Percentiles rank a stretch among this genome's conserved stretches.
These are phyloP conservation scores for Neostapfia colusana DNA, from an alignment of 176 grass and related monocot species.

Conservation along the genomic window DNA sequence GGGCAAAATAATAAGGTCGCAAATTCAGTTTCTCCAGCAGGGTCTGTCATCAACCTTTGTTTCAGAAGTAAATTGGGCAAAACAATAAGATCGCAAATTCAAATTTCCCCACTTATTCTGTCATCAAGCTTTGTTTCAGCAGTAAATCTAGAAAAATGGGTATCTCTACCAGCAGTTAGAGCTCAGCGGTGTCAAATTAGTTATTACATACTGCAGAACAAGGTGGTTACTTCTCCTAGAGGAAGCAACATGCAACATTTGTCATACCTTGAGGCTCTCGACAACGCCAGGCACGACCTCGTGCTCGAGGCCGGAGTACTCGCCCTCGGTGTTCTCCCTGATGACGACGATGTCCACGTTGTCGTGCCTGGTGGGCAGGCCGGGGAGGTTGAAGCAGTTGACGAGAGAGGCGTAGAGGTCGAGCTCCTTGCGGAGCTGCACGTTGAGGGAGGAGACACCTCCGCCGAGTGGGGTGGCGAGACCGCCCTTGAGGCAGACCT, in stretches of 20 bases:
- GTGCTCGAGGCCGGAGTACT: constrained; percentile 93
- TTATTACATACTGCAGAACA: background rate
- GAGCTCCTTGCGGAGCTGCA: constrained; percentile 91
- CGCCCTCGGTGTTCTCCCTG: constrained; percentile 97
- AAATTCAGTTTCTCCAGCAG: background rate
- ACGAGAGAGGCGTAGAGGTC: constrained; percentile 96
- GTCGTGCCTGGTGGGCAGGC: constrained; percentile 81
- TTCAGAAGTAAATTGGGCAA: background rate
- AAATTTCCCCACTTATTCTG: background rate
- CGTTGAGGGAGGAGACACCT: constrained; percentile 86
- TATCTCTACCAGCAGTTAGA: background rate
- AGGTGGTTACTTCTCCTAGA: background rate
- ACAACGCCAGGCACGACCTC: constrained; percentile 97
- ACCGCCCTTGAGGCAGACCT: constrained; percentile 95
- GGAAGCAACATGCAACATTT: background rate
- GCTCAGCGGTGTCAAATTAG: background rate
- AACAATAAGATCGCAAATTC: background rate
- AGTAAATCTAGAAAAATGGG: background rate
- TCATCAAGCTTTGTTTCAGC: background rate
- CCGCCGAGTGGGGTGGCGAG: constrained; percentile 81
- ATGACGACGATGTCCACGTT: constrained; percentile 98
- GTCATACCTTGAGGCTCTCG: constrained; percentile 84
- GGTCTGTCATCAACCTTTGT: background rate
- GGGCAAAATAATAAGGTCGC: background rate
- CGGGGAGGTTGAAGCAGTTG: constrained; percentile 89